phyloP scores from a whole-genome alignment of 1,139 yeast genomes.

The Blastobotrys ciferrii region DNA sequence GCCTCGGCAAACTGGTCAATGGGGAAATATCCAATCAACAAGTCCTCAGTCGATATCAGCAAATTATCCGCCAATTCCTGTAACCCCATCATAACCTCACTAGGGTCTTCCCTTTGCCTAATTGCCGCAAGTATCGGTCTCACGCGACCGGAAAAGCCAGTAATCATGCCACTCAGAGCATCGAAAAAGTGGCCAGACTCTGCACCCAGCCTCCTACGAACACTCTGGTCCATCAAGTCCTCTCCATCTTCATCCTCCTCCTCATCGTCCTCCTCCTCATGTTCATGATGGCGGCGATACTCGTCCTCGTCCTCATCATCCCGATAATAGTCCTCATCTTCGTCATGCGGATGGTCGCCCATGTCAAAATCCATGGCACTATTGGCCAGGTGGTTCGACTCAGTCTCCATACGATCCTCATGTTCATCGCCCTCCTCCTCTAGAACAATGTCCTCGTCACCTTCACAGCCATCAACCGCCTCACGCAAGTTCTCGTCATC shows the following conservation, averaged over 20 bases:
- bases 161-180: conserved; percentile 27
- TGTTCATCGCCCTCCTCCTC: conserved; percentile 1
- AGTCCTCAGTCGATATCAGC: conserved; percentile 39
- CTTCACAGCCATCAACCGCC: neutral
- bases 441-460: conserved; percentile 5
- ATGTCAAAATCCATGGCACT: conserved; percentile 8
- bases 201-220: neutral
- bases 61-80: conserved; percentile 40
- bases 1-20: conserved; percentile 54
- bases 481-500: conserved; percentile 4
- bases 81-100: conserved; percentile 42
- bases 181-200: conserved; percentile 29
- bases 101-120: conserved; percentile 43
- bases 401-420: conserved; percentile 9
- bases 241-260: conserved; percentile 25
- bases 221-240: conserved; percentile 4
- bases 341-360: conserved; percentile 8
- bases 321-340: conserved; percentile 11
- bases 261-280: conserved; percentile 10
- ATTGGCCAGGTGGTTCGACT: conserved; percentile 3
- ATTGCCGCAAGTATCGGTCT: conserved; percentile 32
- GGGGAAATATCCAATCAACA: conserved; percentile 48
- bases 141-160: conserved; percentile 38
- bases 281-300: neutral
- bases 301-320: conserved; percentile 13